These are phyloP conservation scores for Ophiostoma novo-ulmi DNA, from an alignment of 2,329 filamentous ascomycete genomes.

Conservation along the genomic window DNA sequence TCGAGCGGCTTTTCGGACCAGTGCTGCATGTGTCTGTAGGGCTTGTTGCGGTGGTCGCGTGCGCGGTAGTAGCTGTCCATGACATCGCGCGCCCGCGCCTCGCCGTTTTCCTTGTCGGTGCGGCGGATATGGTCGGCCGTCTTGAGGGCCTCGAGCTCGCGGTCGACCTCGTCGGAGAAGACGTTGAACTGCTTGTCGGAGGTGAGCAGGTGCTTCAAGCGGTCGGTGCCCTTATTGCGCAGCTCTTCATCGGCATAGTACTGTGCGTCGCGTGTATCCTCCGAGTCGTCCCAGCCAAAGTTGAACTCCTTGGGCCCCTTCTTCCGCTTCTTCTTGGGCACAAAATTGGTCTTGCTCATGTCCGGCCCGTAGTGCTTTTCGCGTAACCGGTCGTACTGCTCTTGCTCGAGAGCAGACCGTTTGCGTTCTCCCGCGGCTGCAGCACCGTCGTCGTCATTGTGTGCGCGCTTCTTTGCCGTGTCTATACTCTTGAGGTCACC, in stretches of 20 bases:
- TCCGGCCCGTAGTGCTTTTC: constrained; percentile 89
- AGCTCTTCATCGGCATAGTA: constrained; percentile 24
- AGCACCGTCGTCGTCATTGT: constrained; percentile 12
- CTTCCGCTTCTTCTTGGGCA: constrained; percentile 90
- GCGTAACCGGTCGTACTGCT: constrained; percentile 68
- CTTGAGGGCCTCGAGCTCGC: constrained; percentile 27
- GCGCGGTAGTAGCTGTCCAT: constrained; percentile 78
- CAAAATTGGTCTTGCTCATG: constrained; percentile 76
- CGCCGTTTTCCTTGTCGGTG: constrained; percentile 70
- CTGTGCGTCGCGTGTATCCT: constrained; percentile 66
- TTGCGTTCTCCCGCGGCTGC: constrained; percentile 25
- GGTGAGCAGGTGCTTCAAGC: constrained; percentile 30
- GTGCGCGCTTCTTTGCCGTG: constrained; percentile 29
- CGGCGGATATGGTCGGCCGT: constrained; percentile 40
- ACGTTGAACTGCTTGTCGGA: constrained; percentile 25
- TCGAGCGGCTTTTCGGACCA: constrained; percentile 91
- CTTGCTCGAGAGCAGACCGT: constrained; percentile 48
- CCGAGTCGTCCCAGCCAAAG: constrained; percentile 93
- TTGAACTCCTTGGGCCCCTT: constrained; percentile 96
- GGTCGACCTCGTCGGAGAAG: constrained; percentile 23
- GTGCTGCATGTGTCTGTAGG: constrained; percentile 72
- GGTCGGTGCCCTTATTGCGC: constrained; percentile 67
- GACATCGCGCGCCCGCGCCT: constrained; percentile 69
- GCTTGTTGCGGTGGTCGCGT: constrained; percentile 66
- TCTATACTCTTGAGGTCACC: constrained; percentile 29